Conservation (phyloP, 441 rosid genomes). For the Pelargonium fulgidum region DNA sequence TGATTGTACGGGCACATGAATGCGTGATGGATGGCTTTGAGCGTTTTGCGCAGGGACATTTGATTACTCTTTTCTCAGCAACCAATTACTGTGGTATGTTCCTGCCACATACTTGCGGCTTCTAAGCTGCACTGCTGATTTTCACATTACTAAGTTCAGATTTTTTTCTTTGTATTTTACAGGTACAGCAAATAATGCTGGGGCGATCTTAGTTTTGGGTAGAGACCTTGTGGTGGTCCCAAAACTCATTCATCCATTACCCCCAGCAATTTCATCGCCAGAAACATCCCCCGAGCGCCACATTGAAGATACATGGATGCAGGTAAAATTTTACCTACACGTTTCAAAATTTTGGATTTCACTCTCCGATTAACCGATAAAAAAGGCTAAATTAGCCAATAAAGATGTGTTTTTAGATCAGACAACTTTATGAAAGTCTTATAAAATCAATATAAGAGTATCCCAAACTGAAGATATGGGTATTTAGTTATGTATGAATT, state of each 20-base stretch:
- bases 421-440: no score
- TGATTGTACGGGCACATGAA: constrained; percentile 96
- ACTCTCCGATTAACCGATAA: no score
- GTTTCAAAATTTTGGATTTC: no score
- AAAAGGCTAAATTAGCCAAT: no score
- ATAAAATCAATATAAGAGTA: no score
- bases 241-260: constrained; percentile 88
- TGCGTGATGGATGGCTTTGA: constrained; percentile 99
- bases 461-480: no score
- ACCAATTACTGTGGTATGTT: constrained; percentile 90
- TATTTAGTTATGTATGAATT: no score
- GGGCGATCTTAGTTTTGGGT: constrained; percentile 94
- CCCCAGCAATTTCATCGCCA: constrained; percentile 84
- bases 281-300: constrained; percentile 81
- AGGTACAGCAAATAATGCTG: constrained; percentile 98
- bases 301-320: constrained; percentile 98
- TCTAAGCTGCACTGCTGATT: constrained; percentile 2
- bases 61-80: constrained; percentile 93
- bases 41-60: constrained; percentile 96
- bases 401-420: no score
- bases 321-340: no score
- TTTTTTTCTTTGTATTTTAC: constrained; percentile 19
- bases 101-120: constrained; percentile 2
- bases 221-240: constrained; percentile 99
- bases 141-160: constrained; percentile 6